Percentiles rank a stretch among this genome's conserved stretches.
phyloP scores from a whole-genome alignment of 208 protist species.

The Leptomonas seymouri region DNA sequence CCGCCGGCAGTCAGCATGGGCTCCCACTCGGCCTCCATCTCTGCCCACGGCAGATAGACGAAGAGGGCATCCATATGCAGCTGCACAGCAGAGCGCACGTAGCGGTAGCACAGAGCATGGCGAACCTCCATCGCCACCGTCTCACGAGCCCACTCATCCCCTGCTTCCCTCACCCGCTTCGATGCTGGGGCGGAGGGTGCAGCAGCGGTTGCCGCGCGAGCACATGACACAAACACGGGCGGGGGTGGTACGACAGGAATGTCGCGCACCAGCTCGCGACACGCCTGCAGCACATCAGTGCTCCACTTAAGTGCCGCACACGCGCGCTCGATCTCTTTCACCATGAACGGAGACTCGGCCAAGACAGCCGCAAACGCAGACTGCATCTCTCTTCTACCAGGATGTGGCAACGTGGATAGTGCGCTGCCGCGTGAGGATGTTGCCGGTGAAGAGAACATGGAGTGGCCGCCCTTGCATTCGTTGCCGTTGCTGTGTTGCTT shows the following conservation, averaged over 20 bases:
- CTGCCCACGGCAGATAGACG: conserved; percentile 60
- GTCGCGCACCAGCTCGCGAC: conserved; percentile 35
- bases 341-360: conserved; percentile 40
- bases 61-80: conserved; percentile 76
- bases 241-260: conserved; percentile 15
- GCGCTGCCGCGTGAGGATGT: neutral
- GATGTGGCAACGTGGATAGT: neutral
- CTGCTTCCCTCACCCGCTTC: neutral
- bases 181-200: neutral
- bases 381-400: conserved; percentile 26
- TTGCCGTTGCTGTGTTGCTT: neutral
- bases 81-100: conserved; percentile 66
- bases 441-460: neutral
- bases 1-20: conserved; percentile 19
- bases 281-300: conserved; percentile 46
- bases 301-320: conserved; percentile 67
- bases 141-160: conserved; percentile 29
- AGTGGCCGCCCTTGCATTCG: neutral
- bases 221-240: conserved; percentile 8
- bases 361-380: conserved; percentile 56
- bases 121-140: conserved; percentile 36
- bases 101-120: conserved; percentile 50
- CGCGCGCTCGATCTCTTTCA: conserved; percentile 60
- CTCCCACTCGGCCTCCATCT: conserved; percentile 59
- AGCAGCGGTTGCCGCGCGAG: neutral